Evolutionary conservation across 176 grass and related monocot species (phyloP).

Genomic region (Chrysopogon serrulatus): DNA sequence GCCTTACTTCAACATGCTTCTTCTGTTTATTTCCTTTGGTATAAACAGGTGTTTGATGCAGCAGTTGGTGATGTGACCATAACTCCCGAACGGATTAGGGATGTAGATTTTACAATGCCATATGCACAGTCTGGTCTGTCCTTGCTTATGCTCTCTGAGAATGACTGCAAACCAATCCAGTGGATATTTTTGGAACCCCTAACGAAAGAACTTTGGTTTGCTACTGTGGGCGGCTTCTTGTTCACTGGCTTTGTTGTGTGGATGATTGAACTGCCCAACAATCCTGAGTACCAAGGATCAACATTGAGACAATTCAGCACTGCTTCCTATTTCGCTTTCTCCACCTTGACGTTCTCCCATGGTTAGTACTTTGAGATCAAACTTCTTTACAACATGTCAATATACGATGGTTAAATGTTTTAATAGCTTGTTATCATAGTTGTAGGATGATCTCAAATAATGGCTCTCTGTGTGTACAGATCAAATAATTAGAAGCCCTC

Average conservation of each 20-base stretch:
- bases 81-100: slow-evolving; percentile 13
- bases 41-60: slow-evolving; percentile 15
- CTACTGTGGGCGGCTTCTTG: slow-evolving; percentile 44
- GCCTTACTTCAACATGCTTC: not conserved
- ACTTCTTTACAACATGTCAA: not conserved
- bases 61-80: slow-evolving; percentile 75
- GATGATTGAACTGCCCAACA: slow-evolving; percentile 55
- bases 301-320: slow-evolving; percentile 37
- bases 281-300: slow-evolving; percentile 41
- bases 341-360: slow-evolving; percentile 57
- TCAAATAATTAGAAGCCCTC: slow-evolving; percentile 45
- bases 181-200: slow-evolving; percentile 77
- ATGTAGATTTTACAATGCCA: slow-evolving; percentile 69
- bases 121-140: slow-evolving; percentile 57
- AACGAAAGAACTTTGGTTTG: slow-evolving; percentile 51
- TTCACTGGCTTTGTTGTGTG: slow-evolving; percentile 62
- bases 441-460: not conserved
- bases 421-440: not conserved
- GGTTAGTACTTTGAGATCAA: slow-evolving; percentile 21
- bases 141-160: slow-evolving; percentile 41
- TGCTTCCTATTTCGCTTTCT: slow-evolving; percentile 70
- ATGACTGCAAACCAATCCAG: slow-evolving; percentile 25
- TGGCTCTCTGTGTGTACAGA: slow-evolving; percentile 1
- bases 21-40: not conserved
- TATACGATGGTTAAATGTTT: not conserved